Evolutionary conservation across 2,329 filamentous ascomycete genomes (phyloP), one percentile per base, ranked within the genome.

Genomic region (Colletotrichum salicis): DNA sequence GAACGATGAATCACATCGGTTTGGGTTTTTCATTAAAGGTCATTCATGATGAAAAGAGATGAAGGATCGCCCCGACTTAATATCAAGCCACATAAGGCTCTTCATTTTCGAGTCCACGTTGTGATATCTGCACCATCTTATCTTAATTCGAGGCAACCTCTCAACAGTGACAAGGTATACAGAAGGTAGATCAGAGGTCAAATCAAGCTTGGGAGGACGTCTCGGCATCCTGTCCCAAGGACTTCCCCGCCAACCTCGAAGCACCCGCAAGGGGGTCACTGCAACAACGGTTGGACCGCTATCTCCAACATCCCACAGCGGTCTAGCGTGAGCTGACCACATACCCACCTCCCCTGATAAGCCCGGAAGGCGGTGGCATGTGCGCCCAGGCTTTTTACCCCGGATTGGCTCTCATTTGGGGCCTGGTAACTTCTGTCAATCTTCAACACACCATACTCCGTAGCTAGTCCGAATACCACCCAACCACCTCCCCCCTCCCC

Each of bases 331-430:
- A 22, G 58, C 27, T 27, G 15, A 27, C 7, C 41, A 24, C 27
- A 37, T 54, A 29, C 45, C 29, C 35, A 54, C 56, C 56, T 58
- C 33, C 31, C 57, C 58, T 27, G 37, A 67, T 51, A 71, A 56
- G 41, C 58, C 19, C 41, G 58, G 31, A 56, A 35, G 24, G 37
- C 63, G 63, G 37, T 56, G 63, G 63, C 64, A 68, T 56, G 24
- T 31, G 51, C 55, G 57, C 24, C 65, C 31, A 52, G 24, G 8
- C 35, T 56, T 35, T 33, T 55, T 62, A 45, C 58, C 64, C 54
- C 67, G 15, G 67, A 59, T 66, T 41, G 56, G 45, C 62, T 56
- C 12, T 35, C 27, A 33, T 35, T 22, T 31, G 29, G 35, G 33
- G 51, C 61, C 22, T 29, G 11, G 31, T 37, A n/a, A 15, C 66